Conservation (phyloP, 1,284 basidiomycete species). For the Anthracocystis setariae region DNA sequence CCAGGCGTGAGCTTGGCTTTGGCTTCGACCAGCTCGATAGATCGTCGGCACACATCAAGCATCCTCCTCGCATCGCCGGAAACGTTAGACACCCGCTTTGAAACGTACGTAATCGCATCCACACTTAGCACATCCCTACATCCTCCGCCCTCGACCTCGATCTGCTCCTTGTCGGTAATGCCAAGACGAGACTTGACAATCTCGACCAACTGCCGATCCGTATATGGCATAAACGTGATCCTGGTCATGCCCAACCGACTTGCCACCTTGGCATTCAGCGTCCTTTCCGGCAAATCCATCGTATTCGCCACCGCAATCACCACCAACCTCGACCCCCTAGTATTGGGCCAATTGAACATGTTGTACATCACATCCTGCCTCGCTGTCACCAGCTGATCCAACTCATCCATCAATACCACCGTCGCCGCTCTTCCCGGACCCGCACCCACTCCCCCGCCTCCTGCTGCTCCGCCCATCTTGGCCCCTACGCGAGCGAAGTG, state of each 20-base stretch:
- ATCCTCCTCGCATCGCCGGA: conserved; percentile 94
- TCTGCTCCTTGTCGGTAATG: conserved; percentile 31
- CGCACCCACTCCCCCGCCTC: conserved; percentile 28
- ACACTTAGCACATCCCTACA: conserved; percentile 72
- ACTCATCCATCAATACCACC: conserved; percentile 96
- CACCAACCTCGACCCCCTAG: conserved; percentile 84
- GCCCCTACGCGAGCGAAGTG: conserved; percentile 51
- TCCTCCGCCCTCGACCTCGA: conserved; percentile 70
- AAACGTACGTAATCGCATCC: conserved; percentile 87
- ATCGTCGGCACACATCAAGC: conserved; percentile 83
- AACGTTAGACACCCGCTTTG: conserved; percentile 89
- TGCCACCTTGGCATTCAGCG: conserved; percentile 88
- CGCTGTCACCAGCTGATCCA: conserved; percentile 92
- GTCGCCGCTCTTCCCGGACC: conserved; percentile 70
- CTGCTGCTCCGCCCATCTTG: conserved; percentile 32
- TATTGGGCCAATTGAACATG: conserved; percentile 98
- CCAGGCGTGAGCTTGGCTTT: conserved; percentile 41
- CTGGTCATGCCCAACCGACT: conserved; percentile 94
- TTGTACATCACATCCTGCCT: conserved; percentile 99
- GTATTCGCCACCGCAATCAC: conserved; percentile 98
- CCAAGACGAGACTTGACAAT: conserved; percentile 85
- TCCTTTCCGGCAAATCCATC: conserved; percentile 95
- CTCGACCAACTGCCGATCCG: conserved; percentile 79
- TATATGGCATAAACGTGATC: conserved; percentile 94
- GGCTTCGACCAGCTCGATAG: conserved; percentile 56